Base-by-base conservation (phyloP, 768 basidiomycete species). In the Hemileccinum impolitum region DNA sequence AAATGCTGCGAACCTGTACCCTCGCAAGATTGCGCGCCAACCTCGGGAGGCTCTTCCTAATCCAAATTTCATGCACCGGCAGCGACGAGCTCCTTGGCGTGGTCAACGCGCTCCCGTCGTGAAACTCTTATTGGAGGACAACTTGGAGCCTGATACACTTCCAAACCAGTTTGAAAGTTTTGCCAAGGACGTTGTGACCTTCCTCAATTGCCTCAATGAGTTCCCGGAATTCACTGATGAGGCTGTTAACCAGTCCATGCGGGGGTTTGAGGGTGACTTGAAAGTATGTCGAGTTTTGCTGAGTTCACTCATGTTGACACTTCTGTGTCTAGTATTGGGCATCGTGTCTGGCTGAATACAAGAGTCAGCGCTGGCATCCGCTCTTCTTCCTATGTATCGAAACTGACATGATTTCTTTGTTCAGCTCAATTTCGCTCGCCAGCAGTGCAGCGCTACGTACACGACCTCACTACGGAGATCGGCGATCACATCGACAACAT, bases 211-310 rank as follows among this genome's bases (percentile, higher is more conserved):
- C 51, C 62, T 80, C 43, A 79, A 80, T 37, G 79, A 80, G 43
- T 80, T 80, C 38, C 78, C 79, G 1, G 78, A 80, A 58, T 80
- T 78, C 43, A 74, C 69, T 13, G 76, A 80, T 26, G 78, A 80
- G 44, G 72, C 72, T 0, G 71, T 80, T 36, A 77, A 80, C 48
- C 65, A 72, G 19, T 76, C 77, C 38, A 75, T 80, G 58, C 54
- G 72, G 25, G 68, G 74, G 1, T 73, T 81, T 13, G 75, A 80
- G 53, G 75, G 70, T 1, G 79, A 80, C 54, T 58, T 81, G 35
- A 78, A 74, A 64, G 76, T 75, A 55, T 17, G 67, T 54, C 18
- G 6, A 32, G 3, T 59, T 49, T 42, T 32, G 10, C 15, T 25
- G 15, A n/a, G 28, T 41, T 34, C 18, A 30, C 42, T 39, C 42